Evolutionary conservation across 2,329 filamentous ascomycete species (phyloP).

Genomic region (Polychaeton citri): DNA sequence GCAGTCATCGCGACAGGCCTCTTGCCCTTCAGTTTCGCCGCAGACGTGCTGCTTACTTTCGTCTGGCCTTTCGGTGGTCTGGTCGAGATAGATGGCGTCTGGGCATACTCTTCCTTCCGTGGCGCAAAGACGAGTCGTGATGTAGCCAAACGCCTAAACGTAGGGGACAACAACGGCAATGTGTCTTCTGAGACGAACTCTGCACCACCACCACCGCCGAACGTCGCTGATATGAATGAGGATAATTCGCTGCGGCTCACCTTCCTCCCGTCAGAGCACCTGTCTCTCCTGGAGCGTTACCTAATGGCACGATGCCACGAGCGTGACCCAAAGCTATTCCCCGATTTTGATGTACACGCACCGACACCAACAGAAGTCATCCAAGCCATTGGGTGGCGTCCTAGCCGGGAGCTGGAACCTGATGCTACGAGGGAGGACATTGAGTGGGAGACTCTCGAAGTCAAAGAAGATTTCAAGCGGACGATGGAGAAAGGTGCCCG

Average conservation of each 20-base stretch:
- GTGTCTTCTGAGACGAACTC: not conserved
- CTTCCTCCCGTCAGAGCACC: constrained; percentile 23
- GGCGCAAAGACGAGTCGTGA: constrained; percentile 28
- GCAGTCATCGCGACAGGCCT: constrained; percentile 30
- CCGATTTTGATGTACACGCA: constrained; percentile 10
- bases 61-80: constrained; percentile 26
- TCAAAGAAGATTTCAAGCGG: constrained; percentile 27
- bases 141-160: constrained; percentile 25
- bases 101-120: constrained; percentile 31
- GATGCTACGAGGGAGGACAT: constrained; percentile 31
- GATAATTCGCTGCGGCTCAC: constrained; percentile 22
- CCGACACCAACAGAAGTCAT: constrained; percentile 28
- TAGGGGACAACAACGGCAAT: constrained; percentile 3
- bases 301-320: constrained; percentile 27
- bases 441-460: constrained; percentile 28
- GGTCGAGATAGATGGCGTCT: constrained; percentile 23
- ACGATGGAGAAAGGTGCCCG: constrained; percentile 26
- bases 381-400: constrained; percentile 31
- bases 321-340: constrained; percentile 23
- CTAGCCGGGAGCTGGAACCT: constrained; percentile 18
- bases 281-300: constrained; percentile 26
- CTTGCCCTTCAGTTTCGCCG: constrained; percentile 22
- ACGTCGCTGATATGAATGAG: constrained; percentile 11
- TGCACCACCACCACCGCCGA: constrained; percentile 3
- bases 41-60: constrained; percentile 22